These are phyloP conservation scores for Didymosphaeria variabile DNA, from an alignment of 2,329 filamentous ascomycete genomes.

Conservation along the genomic window DNA sequence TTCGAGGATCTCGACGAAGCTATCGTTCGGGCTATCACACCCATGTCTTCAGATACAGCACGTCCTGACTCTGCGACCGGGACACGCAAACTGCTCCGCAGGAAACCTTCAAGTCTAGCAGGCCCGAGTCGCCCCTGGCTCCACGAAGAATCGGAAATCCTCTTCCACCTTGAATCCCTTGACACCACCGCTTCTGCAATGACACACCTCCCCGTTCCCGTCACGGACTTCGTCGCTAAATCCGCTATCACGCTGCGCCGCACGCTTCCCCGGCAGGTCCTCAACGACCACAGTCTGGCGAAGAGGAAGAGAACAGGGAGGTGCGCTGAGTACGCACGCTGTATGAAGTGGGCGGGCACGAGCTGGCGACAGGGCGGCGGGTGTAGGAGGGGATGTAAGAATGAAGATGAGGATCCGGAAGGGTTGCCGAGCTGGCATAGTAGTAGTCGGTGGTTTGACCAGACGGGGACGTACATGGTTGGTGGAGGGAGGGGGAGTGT, in stretches of 20 bases:
- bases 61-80: conserved; percentile 8
- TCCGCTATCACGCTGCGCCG: conserved; percentile 41
- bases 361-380: conserved; percentile 42
- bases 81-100: conserved; percentile 25
- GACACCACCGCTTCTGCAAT: conserved; percentile 43
- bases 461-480: conserved; percentile 42
- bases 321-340: conserved; percentile 45
- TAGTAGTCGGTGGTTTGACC: conserved; percentile 42
- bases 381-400: conserved; percentile 41
- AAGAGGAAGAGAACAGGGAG: conserved; percentile 32
- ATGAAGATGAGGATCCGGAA: conserved; percentile 45
- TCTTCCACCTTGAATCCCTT: conserved; percentile 45
- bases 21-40: conserved; percentile 34
- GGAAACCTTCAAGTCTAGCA: conserved; percentile 28
- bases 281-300: conserved; percentile 31
- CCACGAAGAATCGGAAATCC: conserved; percentile 33
- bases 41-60: conserved; percentile 8
- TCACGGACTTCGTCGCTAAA: conserved; percentile 44
- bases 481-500: conserved; percentile 28
- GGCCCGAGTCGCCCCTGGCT: conserved; percentile 28
- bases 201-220: conserved; percentile 33
- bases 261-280: conserved; percentile 34
- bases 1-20: conserved; percentile 45
- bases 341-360: conserved; percentile 45
- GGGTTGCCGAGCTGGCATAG: conserved; percentile 47